Evolutionary conservation across 306 rosid genomes (phyloP), one percentile per base, ranked within the genome.

Genomic region (Ochetophila trinervis): DNA sequence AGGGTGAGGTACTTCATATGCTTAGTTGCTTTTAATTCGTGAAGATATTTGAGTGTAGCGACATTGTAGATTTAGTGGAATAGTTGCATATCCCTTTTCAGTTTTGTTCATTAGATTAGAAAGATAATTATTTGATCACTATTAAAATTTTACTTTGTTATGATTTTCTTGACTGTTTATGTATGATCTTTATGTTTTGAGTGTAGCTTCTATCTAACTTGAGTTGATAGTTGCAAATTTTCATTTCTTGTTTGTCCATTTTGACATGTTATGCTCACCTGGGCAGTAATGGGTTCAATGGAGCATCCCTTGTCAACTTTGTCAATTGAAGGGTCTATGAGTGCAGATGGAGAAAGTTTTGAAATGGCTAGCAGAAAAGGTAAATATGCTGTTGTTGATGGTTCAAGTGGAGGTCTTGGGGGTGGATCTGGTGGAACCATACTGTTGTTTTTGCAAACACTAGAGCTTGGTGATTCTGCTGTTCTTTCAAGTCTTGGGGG

Each of bases 361-460:
- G 80, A 85, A 45, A 76, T 76, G 68, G 77, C 67, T 48, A 37
- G 57, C 51, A 42, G 42, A 73, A 71, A 19, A 48, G 74, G 53
- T 47, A 75, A 62, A 3, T 57, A 69, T 70, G 20, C 77, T 21
- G 24, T 32, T 67, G 59, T 62, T 59, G 77, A 77, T 74, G 78
- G 69, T 66, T 71, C 68, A 22, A 81, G 69, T 74, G 90, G 82
- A 61, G 90, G 84, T 60, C 91, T 91, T 48, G 99, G 99, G 30
- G 99, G 99, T 71, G 99, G 95, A 57, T 94, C 99, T 76, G 99
- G 99, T 71, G 99, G 99, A 67, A 80, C 91, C 60, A 56, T 94
- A 64, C 95, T 94, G 60, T 19, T 88, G 72, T 94, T 94, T 87
- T 84, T 94, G 76, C 90, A 72, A 55, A 78, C 77, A 17, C 42